Evolutionary conservation across 2,329 filamentous ascomycete species (phyloP), one percentile per base, ranked within the genome.

Genomic region (Rhexocercosporidium sp.): DNA sequence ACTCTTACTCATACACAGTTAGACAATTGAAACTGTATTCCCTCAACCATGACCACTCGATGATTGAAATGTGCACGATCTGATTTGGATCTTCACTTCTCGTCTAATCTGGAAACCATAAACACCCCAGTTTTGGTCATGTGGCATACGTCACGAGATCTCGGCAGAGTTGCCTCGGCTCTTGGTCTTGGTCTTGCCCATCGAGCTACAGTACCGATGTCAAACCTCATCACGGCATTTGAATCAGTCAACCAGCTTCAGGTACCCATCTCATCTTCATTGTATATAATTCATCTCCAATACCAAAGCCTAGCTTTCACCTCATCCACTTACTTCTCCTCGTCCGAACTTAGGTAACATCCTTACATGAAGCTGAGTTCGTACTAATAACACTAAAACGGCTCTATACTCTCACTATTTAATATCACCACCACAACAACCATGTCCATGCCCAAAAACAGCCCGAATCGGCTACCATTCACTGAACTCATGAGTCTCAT

Each of bases 401-500:
- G 8, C 34, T 11, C 8, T 11, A 7, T 11, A 37, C 8, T 6
- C 34, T 11, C 34, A 4, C 29, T 9, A 31, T 9, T 5, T 31
- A 31, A 6, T n/a, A 37, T 11, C 34, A 7, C 8, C 34, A 47
- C 12, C n/a, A 47, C 3, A 6, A 47, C 9, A n/a, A 27, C 12
- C 34, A 57, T 57, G 54, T 12, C 31, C 9, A 39, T 20, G 18
- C n/a, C 3, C 9, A 25, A 57, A 37, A 22, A 25, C 3, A 37
- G 18, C 18, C 31, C 22, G 41, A 31, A 14, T 8, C 54, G 49
- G 34, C 25, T 64, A 20, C 37, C 59, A 29, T 69, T 62, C 57
- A 27, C 34, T 18, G 64, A 60, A 22, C 59, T 68, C 9, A 63
- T 67, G 66, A 41, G 7, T 2, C 25, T 66, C 18, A 25, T 57